These are phyloP conservation scores for Podila epicladia DNA, from an alignment of 192 early-diverging fungal species.

Conservation along the genomic window DNA sequence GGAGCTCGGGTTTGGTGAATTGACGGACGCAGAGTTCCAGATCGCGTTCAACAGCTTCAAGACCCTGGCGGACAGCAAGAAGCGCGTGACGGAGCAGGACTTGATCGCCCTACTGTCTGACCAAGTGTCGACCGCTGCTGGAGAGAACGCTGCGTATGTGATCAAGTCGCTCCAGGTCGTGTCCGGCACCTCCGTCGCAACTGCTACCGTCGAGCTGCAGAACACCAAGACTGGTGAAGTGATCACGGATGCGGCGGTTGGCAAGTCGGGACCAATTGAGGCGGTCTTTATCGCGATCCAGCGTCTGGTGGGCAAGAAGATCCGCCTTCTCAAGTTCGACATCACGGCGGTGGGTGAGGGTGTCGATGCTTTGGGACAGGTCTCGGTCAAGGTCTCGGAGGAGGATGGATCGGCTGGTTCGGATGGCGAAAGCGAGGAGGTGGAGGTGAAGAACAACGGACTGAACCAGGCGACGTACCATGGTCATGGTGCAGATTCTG, in stretches of 20 bases:
- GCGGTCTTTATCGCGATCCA: conserved; percentile 92
- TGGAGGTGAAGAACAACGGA: conserved; percentile 47
- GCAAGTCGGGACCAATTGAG: conserved; percentile 85
- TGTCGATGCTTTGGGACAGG: conserved; percentile 89
- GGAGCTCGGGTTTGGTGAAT: conserved; percentile 76
- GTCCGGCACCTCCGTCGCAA: conserved; percentile 78
- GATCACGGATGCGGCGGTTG: conserved; percentile 81
- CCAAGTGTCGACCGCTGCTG: conserved; percentile 56
- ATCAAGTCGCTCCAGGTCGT: conserved; percentile 84
- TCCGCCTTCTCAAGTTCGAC: conserved; percentile 86
- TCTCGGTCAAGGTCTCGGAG: conserved; percentile 74
- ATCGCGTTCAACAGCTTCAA: conserved; percentile 91
- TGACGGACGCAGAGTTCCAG: conserved; percentile 73
- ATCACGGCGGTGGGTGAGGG: conserved; percentile 89
- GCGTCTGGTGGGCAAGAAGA: conserved; percentile 77
- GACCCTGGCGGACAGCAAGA: conserved; percentile 92
- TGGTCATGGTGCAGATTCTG: conserved; percentile 84
- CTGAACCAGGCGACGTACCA: conserved; percentile 65
- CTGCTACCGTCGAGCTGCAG: conserved; percentile 82
- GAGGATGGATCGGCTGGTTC: conserved; percentile 22
- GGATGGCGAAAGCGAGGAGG: conserved; percentile 63
- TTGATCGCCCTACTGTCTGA: conserved; percentile 88
- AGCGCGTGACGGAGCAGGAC: conserved; percentile 89
- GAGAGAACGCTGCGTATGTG: conserved; percentile 63
- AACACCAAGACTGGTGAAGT: conserved; percentile 61